These are phyloP conservation scores for Plasmodium inui DNA, from an alignment of 169 alveolate genomes.

Conservation along the genomic window DNA sequence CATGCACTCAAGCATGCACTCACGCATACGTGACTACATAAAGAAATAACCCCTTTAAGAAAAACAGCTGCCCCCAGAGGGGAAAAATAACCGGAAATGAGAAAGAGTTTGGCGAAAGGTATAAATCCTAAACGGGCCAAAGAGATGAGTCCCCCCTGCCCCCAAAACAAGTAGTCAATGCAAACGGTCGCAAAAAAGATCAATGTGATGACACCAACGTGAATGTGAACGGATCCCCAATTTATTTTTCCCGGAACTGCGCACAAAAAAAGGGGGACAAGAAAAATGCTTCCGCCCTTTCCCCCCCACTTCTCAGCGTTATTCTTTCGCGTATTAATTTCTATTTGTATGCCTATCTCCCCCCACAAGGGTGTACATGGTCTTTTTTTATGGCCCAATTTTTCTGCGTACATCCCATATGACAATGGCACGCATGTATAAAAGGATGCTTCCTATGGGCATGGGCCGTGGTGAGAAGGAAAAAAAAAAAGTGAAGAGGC, in stretches of 20 bases:
- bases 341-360: neutral
- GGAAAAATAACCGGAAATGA: neutral
- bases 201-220: neutral
- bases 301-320: neutral
- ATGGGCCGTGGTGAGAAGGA: neutral
- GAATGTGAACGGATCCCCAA: neutral
- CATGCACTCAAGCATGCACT: neutral
- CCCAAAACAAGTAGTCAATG: neutral
- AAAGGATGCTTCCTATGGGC: neutral
- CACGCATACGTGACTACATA: neutral
- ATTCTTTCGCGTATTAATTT: neutral
- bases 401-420: neutral
- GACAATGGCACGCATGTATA: neutral
- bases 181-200: neutral
- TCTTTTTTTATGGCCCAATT: neutral
- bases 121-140: neutral
- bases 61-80: neutral
- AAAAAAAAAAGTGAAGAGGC: neutral
- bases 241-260: neutral
- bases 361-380: neutral
- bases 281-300: neutral
- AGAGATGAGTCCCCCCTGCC: neutral
- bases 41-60: neutral
- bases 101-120: neutral
- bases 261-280: neutral